A percentile compares a stretch with the other conserved stretches of the same genome.
phyloP scores from a whole-genome alignment of 2,329 filamentous ascomycete genomes.

The Fusarium sp. region DNA sequence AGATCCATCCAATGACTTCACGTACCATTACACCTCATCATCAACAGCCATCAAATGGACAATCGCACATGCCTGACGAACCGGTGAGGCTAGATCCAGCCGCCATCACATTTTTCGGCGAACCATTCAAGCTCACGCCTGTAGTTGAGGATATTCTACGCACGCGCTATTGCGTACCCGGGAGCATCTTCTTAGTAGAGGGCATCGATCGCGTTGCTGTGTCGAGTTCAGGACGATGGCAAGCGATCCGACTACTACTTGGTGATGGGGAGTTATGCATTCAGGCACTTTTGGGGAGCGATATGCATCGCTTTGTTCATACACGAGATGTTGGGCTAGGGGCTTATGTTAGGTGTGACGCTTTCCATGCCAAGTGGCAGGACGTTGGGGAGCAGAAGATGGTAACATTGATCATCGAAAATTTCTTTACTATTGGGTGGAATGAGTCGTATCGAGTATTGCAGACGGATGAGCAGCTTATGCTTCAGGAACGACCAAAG shows the following conservation, averaged over 20 bases:
- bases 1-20: neutral
- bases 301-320: conserved; percentile 62
- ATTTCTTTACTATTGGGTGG: conserved; percentile 61
- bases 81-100: conserved; percentile 40
- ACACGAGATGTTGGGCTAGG: conserved; percentile 58
- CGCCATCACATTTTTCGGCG: conserved; percentile 43
- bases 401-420: conserved; percentile 59
- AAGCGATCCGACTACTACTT: conserved; percentile 60
- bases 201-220: conserved; percentile 54
- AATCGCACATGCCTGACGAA: conserved; percentile 40
- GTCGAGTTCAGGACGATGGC: conserved; percentile 53
- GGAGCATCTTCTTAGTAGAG: conserved; percentile 63
- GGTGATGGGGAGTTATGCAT: conserved; percentile 66
- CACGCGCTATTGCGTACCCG: conserved; percentile 59
- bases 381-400: conserved; percentile 40
- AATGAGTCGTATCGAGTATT: conserved; percentile 53
- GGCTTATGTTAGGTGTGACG: conserved; percentile 60
- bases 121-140: conserved; percentile 49
- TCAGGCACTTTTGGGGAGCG: conserved; percentile 61
- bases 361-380: conserved; percentile 52
- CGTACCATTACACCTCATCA: neutral
- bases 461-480: conserved; percentile 11
- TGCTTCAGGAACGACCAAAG: conserved; percentile 2
- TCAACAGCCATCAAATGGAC: conserved; percentile 20
- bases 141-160: conserved; percentile 61